phyloP scores from a whole-genome alignment of 331 rosid genomes.

The Rosa hybrid region DNA sequence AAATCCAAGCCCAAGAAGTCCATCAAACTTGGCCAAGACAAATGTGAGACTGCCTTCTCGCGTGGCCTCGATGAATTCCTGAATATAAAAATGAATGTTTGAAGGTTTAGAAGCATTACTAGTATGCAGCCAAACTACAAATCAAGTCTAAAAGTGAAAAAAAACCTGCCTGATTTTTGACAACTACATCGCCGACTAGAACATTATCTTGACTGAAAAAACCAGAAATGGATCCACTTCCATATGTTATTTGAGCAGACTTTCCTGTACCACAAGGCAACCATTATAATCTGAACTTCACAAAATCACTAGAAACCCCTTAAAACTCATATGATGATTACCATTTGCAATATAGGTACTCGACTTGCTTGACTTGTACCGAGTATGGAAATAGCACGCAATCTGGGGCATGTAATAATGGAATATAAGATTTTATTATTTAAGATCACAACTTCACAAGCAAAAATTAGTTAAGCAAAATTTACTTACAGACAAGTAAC shows the following conservation, averaged over 20 bases:
- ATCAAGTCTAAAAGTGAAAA: not conserved
- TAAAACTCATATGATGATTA: slow-evolving; percentile 27
- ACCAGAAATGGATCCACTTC: slow-evolving; percentile 81
- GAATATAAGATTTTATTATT: slow-evolving; percentile 13
- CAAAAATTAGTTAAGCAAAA: slow-evolving; percentile 13
- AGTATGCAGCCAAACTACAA: slow-evolving; percentile 27
- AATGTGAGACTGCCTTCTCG: slow-evolving; percentile 74
- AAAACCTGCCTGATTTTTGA: slow-evolving; percentile 65
- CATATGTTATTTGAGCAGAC: slow-evolving; percentile 63
- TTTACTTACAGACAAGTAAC: slow-evolving; percentile 78
- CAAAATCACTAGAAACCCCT: not conserved
- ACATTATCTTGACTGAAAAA: slow-evolving; percentile 80
- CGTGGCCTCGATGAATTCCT: slow-evolving; percentile 82
- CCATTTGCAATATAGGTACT: slow-evolving; percentile 62
- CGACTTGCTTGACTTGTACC: slow-evolving; percentile 71
- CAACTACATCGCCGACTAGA: slow-evolving; percentile 60
- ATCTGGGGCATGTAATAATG: slow-evolving; percentile 43
- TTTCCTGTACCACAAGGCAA: slow-evolving; percentile 56
- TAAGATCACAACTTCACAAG: not conserved
- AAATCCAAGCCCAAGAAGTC: slow-evolving; percentile 85
- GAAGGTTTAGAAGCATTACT: not conserved
- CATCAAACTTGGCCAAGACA: slow-evolving; percentile 74
- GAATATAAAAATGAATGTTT: slow-evolving; percentile 22
- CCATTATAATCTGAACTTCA: not conserved
- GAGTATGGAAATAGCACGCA: slow-evolving; percentile 70